phyloP scores from a whole-genome alignment of 1,284 basidiomycete species.

The Trichosporon coremiiforme region DNA sequence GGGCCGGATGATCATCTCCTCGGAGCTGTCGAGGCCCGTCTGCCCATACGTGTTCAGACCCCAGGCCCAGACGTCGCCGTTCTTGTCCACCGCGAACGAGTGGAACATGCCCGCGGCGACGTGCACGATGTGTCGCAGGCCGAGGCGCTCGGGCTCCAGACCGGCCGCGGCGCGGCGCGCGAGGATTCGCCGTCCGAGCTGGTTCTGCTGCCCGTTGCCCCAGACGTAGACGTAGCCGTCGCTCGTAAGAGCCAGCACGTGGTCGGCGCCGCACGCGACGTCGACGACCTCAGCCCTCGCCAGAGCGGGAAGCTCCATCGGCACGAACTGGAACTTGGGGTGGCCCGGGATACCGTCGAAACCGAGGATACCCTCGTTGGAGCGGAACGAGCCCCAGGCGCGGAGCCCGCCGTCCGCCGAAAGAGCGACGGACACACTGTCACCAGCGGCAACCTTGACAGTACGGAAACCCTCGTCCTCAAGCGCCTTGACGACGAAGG shows the following conservation, averaged over 20 bases:
- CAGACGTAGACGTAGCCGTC: constrained; percentile 75
- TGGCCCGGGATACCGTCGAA: constrained; percentile 67
- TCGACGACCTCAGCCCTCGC: constrained; percentile 63
- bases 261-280: constrained; percentile 79
- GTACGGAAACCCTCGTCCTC: constrained; percentile 75
- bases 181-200: constrained; percentile 81
- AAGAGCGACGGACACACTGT: constrained; percentile 80
- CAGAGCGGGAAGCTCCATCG: constrained; percentile 56
- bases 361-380: constrained; percentile 78
- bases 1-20: constrained; percentile 68
- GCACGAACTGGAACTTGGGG: constrained; percentile 56
- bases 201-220: constrained; percentile 82
- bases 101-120: constrained; percentile 81
- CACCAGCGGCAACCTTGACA: constrained; percentile 77
- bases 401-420: constrained; percentile 74
- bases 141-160: constrained; percentile 71
- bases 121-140: constrained; percentile 71
- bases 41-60: constrained; percentile 80
- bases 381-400: constrained; percentile 89
- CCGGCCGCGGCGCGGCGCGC: constrained; percentile 80
- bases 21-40: constrained; percentile 60
- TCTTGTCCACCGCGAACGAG: constrained; percentile 83
- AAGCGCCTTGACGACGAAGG: constrained; percentile 71
- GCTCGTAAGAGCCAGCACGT: constrained; percentile 80
- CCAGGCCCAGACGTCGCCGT: constrained; percentile 85